Base-by-base conservation (phyloP, 163 green algal genomes). In the Volvox carteri region DNA sequence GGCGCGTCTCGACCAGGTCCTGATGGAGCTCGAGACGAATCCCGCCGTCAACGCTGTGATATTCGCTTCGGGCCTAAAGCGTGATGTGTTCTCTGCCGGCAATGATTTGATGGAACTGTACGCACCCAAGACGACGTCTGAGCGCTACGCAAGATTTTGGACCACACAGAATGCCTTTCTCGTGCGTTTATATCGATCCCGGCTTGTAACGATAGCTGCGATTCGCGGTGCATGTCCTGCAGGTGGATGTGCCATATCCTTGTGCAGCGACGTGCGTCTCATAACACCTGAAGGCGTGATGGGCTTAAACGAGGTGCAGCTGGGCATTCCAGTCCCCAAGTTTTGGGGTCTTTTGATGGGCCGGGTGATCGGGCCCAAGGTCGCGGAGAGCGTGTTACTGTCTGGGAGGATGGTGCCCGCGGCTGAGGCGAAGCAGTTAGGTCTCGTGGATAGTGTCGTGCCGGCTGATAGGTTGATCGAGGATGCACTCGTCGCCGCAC, bases 101-200 rank as follows among this genome's bases (percentile, higher is more conserved):
- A 97, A 97, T 72, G 95, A 98, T 85, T 62, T 98, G 18, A 91
- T 93, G 42, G 95, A 98, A 92, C 92, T 98, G 21, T 96, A 96
- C 58, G 92, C 95, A 2, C 94, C 94, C 28, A 88, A 89, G 52
- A 97, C 94, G 5, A 93, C 87, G 0, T n/a, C 42, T 0, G 84
- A 76, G 54, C 65, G 87, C 21, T 90, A 92, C 77, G 46, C 30
- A 1, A 48, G 54, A 11, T 95, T 95, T 76, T 95, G 92, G 93
- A 70, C 90, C 7, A 89, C 90, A 8, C 91, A 91, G 37, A 95
- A 94, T 81, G 79, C 65, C 67, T 95, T 95, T 67, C 92, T 97
- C 5, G 75, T 78, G 1, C 87, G 86, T 30, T 84, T 97, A 14
- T 83, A 95, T 54, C 41, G 28, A 23, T 94, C 90, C 6, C 93